These are phyloP conservation scores for Tephrocybe rancida DNA, from an alignment of 768 basidiomycete genomes.

Conservation along the genomic window DNA sequence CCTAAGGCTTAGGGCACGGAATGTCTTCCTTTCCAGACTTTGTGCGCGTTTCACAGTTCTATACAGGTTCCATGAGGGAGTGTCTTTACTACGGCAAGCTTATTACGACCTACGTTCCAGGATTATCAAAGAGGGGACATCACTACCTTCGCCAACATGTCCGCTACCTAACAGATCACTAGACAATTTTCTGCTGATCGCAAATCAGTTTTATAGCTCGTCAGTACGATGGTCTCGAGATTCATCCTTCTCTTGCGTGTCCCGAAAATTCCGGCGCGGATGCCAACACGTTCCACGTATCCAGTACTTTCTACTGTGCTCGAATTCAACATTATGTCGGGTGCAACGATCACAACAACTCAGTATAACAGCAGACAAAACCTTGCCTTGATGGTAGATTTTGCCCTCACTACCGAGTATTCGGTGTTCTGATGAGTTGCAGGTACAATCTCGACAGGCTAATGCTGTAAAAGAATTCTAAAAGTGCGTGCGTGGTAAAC, in stretches of 20 bases:
- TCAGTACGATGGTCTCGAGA: slow-evolving; percentile 33
- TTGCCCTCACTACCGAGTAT: too few species aligned
- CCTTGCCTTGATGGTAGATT: not conserved
- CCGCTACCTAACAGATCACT: not conserved
- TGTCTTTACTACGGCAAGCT: not conserved
- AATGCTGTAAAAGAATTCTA: too few species aligned
- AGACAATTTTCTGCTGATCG: not conserved
- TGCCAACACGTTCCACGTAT: not conserved
- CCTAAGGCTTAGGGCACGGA: slow-evolving; percentile 7
- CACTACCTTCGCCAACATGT: slow-evolving; percentile 25
- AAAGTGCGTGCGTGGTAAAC: too few species aligned
- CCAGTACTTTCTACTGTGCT: slow-evolving; percentile 21
- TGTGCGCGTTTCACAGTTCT: not conserved
- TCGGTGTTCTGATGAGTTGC: too few species aligned
- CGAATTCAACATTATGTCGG: slow-evolving; percentile 11
- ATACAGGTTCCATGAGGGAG: slow-evolving; percentile 19
- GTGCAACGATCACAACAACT: not conserved
- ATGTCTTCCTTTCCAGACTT: not conserved
- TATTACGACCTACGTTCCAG: not conserved
- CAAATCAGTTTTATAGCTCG: slow-evolving; percentile 18
- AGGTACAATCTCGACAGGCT: too few species aligned
- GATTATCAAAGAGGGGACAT: slow-evolving; percentile 21
- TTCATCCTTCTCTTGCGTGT: slow-evolving; percentile 34
- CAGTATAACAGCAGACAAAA: not conserved
- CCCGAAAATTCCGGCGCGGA: slow-evolving; percentile 17